Evolutionary conservation across 1,284 basidiomycete genomes (phyloP), one percentile per base, ranked within the genome.

Genomic region (Wallemia mellicola): DNA sequence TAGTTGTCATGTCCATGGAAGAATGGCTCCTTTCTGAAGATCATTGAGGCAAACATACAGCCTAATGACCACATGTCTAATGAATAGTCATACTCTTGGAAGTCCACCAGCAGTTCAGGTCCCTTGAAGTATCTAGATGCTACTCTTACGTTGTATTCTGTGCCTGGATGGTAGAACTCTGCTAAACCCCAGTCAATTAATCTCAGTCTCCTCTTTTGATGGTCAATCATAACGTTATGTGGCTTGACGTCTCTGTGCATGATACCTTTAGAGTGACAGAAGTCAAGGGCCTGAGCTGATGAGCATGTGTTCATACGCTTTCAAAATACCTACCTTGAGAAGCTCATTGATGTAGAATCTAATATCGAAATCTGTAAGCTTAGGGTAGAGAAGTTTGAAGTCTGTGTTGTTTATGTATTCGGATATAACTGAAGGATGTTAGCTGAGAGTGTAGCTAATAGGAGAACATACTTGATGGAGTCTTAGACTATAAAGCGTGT

Each of bases 221-320:
- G 91, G 72, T 98, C 94, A 70, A 98, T 96, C 89, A 98, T 96
- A 61, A 98, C 91, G 70, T 98, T 98, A 73, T 95, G 89, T 2
- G 94, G 92, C 70, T 98, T 98, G 63, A 98, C 92, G 69, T 98
- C 94, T 63, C 94, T 79, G 69, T 98, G 94, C 89, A 96, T 98
- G 70, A 96, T 96, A 15, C 92, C 92, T 65, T 91, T 86, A 28
- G 92, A 96, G 72, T 96, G 94, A 67, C 89, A 95, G 68, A 83
- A 98, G 72, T 98, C 92, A 68, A 98, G 74, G 19, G 94, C 92
- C 85, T 87, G 62, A 27, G 57, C 54, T 61, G 62, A 59, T n/a
- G 5, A 24, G 27, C 15, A 27, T 25, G 58, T 28, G 54, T 17
- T 25, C 25, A n/a, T 59, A 57, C 56, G 58, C 28, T 55, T 28